Conservation (phyloP, 192 early-diverging fungal species). For the Linnemannia exigua region DNA sequence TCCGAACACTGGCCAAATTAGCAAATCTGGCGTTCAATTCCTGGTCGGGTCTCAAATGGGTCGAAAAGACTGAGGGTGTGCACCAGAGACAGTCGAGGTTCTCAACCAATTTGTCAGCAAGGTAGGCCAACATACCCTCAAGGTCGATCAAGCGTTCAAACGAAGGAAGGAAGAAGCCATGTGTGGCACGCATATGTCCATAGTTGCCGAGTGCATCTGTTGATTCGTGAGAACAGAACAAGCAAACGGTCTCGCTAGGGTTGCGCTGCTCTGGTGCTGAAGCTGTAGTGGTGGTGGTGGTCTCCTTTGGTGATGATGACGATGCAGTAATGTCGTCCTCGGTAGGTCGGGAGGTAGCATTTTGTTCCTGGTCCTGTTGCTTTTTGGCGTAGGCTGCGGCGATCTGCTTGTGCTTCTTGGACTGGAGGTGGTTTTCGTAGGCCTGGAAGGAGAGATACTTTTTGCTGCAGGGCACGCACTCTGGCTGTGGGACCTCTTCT, state of each 20-base stretch:
- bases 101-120: slow-evolving; percentile 39
- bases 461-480: slow-evolving; percentile 65
- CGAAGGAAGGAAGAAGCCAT: slow-evolving; percentile 52
- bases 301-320: slow-evolving; percentile 5
- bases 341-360: background rate
- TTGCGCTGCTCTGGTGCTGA: slow-evolving; percentile 70
- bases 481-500: slow-evolving; percentile 38
- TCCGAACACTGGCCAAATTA: slow-evolving; percentile 33
- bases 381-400: slow-evolving; percentile 46
- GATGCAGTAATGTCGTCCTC: background rate
- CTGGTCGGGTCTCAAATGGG: slow-evolving; percentile 39
- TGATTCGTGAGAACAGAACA: slow-evolving; percentile 86
- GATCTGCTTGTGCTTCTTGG: slow-evolving; percentile 92
- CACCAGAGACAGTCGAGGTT: slow-evolving; percentile 53
- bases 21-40: slow-evolving; percentile 30
- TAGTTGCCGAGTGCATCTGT: slow-evolving; percentile 64
- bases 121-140: slow-evolving; percentile 41
- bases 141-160: slow-evolving; percentile 47
- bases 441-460: slow-evolving; percentile 86
- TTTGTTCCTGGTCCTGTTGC: slow-evolving; percentile 18
- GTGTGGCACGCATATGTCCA: slow-evolving; percentile 40
- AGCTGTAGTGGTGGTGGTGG: background rate
- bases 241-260: slow-evolving; percentile 84
- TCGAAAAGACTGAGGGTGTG: slow-evolving; percentile 45
- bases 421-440: slow-evolving; percentile 89